Base-by-base conservation (phyloP, 768 basidiomycete species). In the Xanthoconium stramineum region DNA sequence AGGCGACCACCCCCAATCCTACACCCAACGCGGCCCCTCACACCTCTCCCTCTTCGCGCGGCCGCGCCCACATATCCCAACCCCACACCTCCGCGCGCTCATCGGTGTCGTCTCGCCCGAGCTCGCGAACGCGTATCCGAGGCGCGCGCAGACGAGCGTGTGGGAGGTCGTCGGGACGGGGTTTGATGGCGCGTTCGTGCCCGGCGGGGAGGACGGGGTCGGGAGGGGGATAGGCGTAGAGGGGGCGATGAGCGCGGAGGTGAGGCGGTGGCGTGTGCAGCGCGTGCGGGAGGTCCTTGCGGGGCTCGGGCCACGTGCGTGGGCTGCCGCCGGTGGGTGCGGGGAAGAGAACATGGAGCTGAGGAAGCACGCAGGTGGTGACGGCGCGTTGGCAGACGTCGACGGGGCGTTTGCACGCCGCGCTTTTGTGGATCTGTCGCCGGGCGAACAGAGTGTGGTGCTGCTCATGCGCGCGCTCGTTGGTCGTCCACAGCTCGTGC, bases 1-100 rank as follows among this genome's bases (percentile, higher is more conserved):
- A 0, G 96, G 96, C 28, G 94, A 96, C 67, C 96, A 98, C 70
- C 96, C 96, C 0, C 91, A 94, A 58, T 98, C 96, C 1, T 98
- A 89, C 75, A 86, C 86, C 6, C 90, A 92, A 65, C 69, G 69
- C 29, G 55, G 56, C 32, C 53, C 63, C 69, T 59, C 79, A 55
- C 74, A 74, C 28, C 77, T 91, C 17, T 65, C 67, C 12, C 78
- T 92, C 57, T 86, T 91, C 61, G 77, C 78, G 43, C 75, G 76
- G 30, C 85, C 85, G 4, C 86, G 94, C 7, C 70, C 79, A 12
- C 73, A 74, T 3, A 83, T 85, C 46, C 80, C 96, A 0, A 95
- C 92, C 0, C 78, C 86, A 0, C 72, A 77, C 46, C 78, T 94
- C 24, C 82, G 81, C 55, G 75, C 80, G 4, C 77, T 80, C 33